A percentile compares a stretch with the other conserved stretches of the same genome.
Conservation (phyloP, 257 asterid genomes). For the Paulownia fortunei region DNA sequence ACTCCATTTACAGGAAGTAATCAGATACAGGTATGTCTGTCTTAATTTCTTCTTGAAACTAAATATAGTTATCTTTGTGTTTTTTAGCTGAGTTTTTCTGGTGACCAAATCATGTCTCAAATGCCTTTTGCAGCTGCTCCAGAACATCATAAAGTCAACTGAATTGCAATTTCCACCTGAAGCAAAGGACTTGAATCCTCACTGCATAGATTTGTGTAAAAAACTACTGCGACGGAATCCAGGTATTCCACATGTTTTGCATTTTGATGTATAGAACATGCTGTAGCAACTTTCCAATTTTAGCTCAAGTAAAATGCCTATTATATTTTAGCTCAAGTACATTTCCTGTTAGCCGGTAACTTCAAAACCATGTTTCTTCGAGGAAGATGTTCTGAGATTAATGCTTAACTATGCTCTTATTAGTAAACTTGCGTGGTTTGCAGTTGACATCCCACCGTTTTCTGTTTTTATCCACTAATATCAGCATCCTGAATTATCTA, state of each 20-base stretch:
- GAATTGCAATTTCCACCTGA: slow-evolving; percentile 81
- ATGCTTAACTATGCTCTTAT: not conserved
- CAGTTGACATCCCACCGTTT: not conserved
- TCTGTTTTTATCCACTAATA: not conserved
- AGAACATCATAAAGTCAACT: slow-evolving; percentile 78
- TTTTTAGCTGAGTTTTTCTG: slow-evolving; percentile 22
- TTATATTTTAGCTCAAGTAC: not conserved
- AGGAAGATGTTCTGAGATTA: not conserved
- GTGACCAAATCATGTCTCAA: slow-evolving; percentile 29
- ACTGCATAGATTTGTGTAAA: slow-evolving; percentile 76
- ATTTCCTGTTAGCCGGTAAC: not conserved
- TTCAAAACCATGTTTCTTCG: not conserved
- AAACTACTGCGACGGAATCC: slow-evolving; percentile 82
- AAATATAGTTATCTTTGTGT: not conserved
- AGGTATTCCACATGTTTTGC: slow-evolving; percentile 48
- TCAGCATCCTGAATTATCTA: slow-evolving; percentile 4
- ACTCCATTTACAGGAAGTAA: slow-evolving; percentile 84
- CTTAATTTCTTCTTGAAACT: slow-evolving; percentile 26
- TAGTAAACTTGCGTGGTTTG: not conserved
- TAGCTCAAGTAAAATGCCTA: not conserved
- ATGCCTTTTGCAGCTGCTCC: slow-evolving; percentile 68
- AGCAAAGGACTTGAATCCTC: slow-evolving; percentile 60
- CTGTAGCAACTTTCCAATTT: not conserved
- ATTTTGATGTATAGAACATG: slow-evolving; percentile 11
- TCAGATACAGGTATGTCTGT: slow-evolving; percentile 65